phyloP scores from a whole-genome alignment of 495 filamentous ascomycete genomes.

The Neurospora sp. region DNA sequence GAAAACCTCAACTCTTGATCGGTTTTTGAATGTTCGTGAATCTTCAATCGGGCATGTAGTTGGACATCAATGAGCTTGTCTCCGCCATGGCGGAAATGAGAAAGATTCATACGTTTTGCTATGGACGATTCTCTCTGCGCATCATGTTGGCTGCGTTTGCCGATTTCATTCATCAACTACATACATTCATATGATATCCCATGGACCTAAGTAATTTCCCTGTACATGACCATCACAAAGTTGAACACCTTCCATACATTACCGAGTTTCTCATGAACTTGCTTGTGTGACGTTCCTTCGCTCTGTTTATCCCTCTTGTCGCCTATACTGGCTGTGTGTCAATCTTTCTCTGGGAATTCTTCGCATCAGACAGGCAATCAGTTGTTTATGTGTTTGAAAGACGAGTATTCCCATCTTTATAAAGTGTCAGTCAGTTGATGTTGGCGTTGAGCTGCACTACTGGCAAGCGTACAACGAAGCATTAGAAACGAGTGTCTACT shows the following conservation, averaged over 20 bases:
- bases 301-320: neutral
- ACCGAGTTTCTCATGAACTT: neutral
- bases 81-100: neutral
- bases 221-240: neutral
- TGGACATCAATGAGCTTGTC: neutral
- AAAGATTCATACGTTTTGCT: neutral
- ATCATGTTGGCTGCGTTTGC: neutral
- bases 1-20: neutral
- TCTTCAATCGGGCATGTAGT: neutral
- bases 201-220: neutral
- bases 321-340: neutral
- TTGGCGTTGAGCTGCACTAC: neutral
- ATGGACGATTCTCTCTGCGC: neutral
- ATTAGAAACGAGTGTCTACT: neutral
- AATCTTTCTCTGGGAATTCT: neutral
- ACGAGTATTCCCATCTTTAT: neutral
- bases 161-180: neutral
- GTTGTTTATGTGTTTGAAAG: neutral
- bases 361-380: neutral
- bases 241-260: neutral
- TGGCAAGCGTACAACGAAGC: neutral
- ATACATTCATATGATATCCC: neutral
- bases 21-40: neutral
- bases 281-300: neutral
- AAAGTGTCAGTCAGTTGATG: neutral